Conservation (phyloP, 2,329 filamentous ascomycete species). For the Colletotrichum sp. region DNA sequence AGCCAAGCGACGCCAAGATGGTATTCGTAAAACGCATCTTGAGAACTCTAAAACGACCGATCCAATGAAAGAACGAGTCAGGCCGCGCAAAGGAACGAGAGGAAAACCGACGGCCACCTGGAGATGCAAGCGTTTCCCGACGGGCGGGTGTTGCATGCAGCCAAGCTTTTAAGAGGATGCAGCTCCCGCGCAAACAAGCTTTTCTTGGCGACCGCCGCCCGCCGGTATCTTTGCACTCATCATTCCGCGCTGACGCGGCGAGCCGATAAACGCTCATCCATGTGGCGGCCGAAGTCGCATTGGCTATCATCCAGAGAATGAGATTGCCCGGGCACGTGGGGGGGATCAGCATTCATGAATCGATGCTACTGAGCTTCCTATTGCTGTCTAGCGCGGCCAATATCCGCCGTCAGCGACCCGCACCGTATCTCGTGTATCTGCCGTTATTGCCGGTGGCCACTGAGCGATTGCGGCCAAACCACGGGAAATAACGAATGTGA, state of each 20-base stretch:
- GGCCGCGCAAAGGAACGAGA: background rate
- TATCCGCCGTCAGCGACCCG: background rate
- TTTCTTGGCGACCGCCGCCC: background rate
- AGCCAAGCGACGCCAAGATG: background rate
- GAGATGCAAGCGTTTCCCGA: background rate
- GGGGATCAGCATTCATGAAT: background rate
- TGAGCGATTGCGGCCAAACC: background rate
- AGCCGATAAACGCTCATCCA: background rate
- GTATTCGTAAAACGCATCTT: background rate
- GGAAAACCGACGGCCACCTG: background rate
- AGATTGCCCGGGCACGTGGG: background rate
- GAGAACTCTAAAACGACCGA: background rate
- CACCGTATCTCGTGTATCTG: background rate
- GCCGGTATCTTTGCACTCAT: background rate
- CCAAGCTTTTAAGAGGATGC: constrained; percentile 4
- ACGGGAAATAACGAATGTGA: background rate
- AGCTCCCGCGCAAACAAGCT: background rate
- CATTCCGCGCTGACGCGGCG: background rate
- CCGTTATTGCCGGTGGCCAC: background rate
- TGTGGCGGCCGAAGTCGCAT: background rate
- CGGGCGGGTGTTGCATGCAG: background rate
- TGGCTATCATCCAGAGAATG: background rate
- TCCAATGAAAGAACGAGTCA: background rate
- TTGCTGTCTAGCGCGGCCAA: background rate
- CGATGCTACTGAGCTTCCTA: background rate